Percentiles rank a stretch among this genome's conserved stretches.
phyloP scores from a whole-genome alignment of 208 protist genomes.

The Leishmania lainsoni region DNA sequence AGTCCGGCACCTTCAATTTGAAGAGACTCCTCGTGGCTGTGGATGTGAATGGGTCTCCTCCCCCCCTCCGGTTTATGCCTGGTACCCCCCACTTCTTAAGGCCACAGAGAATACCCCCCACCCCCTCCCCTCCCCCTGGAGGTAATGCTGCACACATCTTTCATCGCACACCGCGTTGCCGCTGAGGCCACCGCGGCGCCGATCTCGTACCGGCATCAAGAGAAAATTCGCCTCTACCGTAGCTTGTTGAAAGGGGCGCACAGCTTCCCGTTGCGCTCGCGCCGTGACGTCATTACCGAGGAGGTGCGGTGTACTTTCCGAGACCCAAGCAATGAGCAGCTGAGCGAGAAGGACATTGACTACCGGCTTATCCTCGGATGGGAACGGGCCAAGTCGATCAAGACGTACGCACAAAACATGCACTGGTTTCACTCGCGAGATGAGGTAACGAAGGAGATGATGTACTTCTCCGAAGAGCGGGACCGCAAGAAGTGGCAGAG shows the following conservation, averaged over 20 bases:
- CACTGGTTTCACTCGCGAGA: constrained; percentile 91
- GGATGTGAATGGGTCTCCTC: neutral
- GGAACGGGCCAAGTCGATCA: constrained; percentile 71
- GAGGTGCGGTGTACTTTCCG: constrained; percentile 78
- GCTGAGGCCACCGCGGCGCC: constrained; percentile 10
- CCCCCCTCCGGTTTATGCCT: neutral
- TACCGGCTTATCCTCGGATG: constrained; percentile 81
- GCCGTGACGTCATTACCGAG: constrained; percentile 80
- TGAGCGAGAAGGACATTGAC: constrained; percentile 74
- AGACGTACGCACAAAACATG: constrained; percentile 89
- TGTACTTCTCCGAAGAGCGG: constrained; percentile 73
- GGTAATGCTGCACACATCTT: constrained; percentile 19
- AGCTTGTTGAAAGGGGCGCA: constrained; percentile 71
- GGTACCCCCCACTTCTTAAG: neutral
- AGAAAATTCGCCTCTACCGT: constrained; percentile 82
- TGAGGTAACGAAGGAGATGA: constrained; percentile 86
- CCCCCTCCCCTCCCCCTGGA: neutral
- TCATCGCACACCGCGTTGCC: neutral
- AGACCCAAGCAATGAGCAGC: constrained; percentile 51
- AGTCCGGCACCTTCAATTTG: neutral
- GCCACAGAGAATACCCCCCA: neutral
- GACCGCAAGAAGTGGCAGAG: constrained; percentile 59
- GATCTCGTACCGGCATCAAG: constrained; percentile 51
- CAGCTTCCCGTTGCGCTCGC: constrained; percentile 76
- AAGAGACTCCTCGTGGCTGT: neutral